Evolutionary conservation across 2,329 filamentous ascomycete genomes (phyloP).

Genomic region (Microdochium bolleyi): DNA sequence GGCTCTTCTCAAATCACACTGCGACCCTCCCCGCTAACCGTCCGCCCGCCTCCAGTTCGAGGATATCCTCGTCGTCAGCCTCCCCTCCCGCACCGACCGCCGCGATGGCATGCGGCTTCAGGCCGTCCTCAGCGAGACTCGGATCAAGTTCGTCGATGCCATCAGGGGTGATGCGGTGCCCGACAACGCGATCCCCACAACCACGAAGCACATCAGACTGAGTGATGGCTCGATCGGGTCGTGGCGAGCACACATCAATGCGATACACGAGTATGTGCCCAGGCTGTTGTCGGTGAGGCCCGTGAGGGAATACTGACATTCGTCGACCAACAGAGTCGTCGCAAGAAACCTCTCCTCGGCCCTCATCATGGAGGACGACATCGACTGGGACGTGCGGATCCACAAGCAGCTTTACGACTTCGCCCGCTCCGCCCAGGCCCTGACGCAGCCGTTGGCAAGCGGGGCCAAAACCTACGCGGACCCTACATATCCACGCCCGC

Average conservation of each 20-base stretch:
- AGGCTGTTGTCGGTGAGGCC: not conserved
- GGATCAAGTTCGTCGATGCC: conserved; percentile 37
- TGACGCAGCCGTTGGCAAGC: conserved; percentile 10
- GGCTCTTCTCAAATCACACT: not conserved
- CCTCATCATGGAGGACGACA: conserved; percentile 38
- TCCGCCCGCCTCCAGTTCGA: conserved; percentile 31
- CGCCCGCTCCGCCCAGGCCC: conserved; percentile 9
- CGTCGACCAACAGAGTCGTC: conserved; percentile 26
- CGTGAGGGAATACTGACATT: not conserved
- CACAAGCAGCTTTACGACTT: conserved; percentile 27
- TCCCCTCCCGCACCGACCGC: conserved; percentile 39
- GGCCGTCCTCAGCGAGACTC: conserved; percentile 33
- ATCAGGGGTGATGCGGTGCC: conserved; percentile 27
- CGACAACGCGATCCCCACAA: conserved; percentile 26
- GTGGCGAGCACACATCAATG: conserved; percentile 32
- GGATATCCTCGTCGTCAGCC: conserved; percentile 40
- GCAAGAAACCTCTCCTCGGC: conserved; percentile 31
- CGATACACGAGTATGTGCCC: conserved; percentile 19
- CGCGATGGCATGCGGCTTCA: conserved; percentile 40
- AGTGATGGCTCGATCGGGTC: conserved; percentile 18
- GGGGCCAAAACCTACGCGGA: conserved; percentile 11
- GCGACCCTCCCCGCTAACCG: conserved; percentile 1
- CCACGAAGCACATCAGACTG: conserved; percentile 19
- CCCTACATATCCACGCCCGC: conserved; percentile 14
- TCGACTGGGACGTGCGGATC: conserved; percentile 39